Conservation (phyloP, 1,139 yeast genomes). For the Candida anutae region DNA sequence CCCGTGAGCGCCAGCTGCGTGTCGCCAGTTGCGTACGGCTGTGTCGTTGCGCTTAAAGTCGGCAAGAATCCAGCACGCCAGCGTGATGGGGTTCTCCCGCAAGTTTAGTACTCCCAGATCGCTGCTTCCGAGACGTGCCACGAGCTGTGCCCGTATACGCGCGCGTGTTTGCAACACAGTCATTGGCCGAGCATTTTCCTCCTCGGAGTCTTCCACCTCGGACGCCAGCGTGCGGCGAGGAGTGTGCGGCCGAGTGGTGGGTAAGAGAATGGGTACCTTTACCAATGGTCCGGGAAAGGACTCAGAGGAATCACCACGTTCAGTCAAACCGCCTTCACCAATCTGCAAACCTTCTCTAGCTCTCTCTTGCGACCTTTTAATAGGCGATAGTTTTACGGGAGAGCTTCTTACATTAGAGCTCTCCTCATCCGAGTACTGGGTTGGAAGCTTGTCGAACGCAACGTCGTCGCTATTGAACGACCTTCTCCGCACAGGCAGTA, state of each 20-base stretch:
- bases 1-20: neutral
- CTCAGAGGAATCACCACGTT: neutral
- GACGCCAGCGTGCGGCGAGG: neutral
- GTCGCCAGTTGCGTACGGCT: slow-evolving; percentile 10
- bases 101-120: slow-evolving; percentile 17
- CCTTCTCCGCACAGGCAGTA: no score
- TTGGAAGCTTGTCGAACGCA: slow-evolving; percentile 9
- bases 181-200: neutral
- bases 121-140: slow-evolving; percentile 14
- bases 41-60: slow-evolving; percentile 40
- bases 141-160: slow-evolving; percentile 25
- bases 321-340: neutral
- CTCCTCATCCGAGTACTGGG: slow-evolving; percentile 12
- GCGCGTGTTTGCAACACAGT: neutral
- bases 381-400: slow-evolving; percentile 6
- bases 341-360: neutral
- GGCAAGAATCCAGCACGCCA: slow-evolving; percentile 29
- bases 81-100: slow-evolving; percentile 12
- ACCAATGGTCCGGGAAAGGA: neutral
- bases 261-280: neutral
- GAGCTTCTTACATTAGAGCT: slow-evolving; percentile 2
- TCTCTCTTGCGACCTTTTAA: slow-evolving; percentile 2
- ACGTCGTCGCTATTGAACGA: slow-evolving; percentile 1
- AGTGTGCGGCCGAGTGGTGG: neutral
- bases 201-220: neutral